These are phyloP conservation scores for Umbelopsis vinacea DNA, from an alignment of 192 early-diverging fungal species.

Conservation along the genomic window DNA sequence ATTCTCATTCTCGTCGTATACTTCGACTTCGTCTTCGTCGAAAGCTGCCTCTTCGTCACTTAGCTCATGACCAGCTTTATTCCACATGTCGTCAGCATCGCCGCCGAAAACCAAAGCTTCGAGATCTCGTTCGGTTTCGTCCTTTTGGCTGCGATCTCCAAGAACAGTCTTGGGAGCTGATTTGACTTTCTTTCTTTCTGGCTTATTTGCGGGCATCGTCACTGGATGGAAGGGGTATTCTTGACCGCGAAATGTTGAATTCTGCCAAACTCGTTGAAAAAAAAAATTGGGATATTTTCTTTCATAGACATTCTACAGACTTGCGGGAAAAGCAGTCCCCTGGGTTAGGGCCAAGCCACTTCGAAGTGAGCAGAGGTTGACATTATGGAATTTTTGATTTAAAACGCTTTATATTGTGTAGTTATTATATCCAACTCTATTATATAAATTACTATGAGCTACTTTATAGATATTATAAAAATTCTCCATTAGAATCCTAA, in stretches of 20 bases:
- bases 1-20: conserved; percentile 23
- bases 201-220: conserved; percentile 23
- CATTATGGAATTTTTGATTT: too few species aligned
- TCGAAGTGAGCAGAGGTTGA: too few species aligned
- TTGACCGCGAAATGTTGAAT: conserved; percentile 19
- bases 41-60: conserved; percentile 16
- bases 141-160: conserved; percentile 21
- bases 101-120: conserved; percentile 38
- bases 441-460: neutral
- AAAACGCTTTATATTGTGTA: too few species aligned
- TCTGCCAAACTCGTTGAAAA: neutral
- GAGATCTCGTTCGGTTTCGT: conserved; percentile 29
- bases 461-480: neutral
- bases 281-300: neutral
- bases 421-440: too few species aligned
- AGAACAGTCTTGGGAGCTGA: neutral
- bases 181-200: conserved; percentile 27
- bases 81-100: conserved; percentile 20
- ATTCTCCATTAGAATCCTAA: neutral
- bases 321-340: neutral
- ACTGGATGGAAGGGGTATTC: conserved; percentile 3
- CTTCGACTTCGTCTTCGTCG: conserved; percentile 14
- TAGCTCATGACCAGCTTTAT: conserved; percentile 30
- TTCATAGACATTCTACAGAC: neutral
- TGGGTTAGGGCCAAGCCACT: neutral